phyloP scores from a whole-genome alignment of 768 basidiomycete genomes.

The Hypsizygus marmoreus region DNA sequence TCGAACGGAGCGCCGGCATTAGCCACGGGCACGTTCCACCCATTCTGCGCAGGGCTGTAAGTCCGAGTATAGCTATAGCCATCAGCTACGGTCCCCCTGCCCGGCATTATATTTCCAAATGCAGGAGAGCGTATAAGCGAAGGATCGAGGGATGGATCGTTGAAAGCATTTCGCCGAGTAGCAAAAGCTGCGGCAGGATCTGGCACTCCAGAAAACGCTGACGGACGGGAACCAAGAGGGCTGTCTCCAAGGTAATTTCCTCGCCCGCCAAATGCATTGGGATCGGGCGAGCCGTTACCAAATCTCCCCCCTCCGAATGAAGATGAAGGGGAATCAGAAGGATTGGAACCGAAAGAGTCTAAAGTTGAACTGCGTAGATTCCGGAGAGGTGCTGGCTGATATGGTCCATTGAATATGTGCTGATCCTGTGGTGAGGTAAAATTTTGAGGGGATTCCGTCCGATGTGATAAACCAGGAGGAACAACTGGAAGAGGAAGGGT shows the following conservation, averaged over 20 bases:
- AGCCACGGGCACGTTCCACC: conserved; percentile 15
- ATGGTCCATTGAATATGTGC: conserved; percentile 52
- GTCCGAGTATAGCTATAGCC: conserved; percentile 36
- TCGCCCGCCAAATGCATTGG: conserved; percentile 54
- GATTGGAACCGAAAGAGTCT: conserved; percentile 63
- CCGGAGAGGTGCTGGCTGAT: conserved; percentile 68
- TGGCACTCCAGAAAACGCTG: conserved; percentile 21
- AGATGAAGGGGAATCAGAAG: conserved; percentile 73
- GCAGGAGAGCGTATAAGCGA: conserved; percentile 29
- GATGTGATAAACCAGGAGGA: conserved; percentile 58
- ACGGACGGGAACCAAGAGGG: conserved; percentile 35
- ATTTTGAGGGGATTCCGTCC: conserved; percentile 51
- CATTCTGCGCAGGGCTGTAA: conserved; percentile 33
- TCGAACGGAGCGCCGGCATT: conserved; percentile 13
- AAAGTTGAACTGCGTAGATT: conserved; percentile 63
- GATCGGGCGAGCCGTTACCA: conserved; percentile 70
- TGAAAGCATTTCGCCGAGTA: conserved; percentile 38
- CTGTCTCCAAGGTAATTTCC: conserved; percentile 38
- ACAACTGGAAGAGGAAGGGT: conserved; percentile 43
- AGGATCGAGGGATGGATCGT: conserved; percentile 43
- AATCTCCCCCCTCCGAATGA: conserved; percentile 67
- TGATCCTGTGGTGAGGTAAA: conserved; percentile 39
- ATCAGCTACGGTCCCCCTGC: conserved; percentile 37
- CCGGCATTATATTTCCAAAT: conserved; percentile 32
- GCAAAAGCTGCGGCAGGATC: conserved; percentile 30